Base-by-base conservation (phyloP, 306 rosid species). In the Cyclanthera cordifolia region DNA sequence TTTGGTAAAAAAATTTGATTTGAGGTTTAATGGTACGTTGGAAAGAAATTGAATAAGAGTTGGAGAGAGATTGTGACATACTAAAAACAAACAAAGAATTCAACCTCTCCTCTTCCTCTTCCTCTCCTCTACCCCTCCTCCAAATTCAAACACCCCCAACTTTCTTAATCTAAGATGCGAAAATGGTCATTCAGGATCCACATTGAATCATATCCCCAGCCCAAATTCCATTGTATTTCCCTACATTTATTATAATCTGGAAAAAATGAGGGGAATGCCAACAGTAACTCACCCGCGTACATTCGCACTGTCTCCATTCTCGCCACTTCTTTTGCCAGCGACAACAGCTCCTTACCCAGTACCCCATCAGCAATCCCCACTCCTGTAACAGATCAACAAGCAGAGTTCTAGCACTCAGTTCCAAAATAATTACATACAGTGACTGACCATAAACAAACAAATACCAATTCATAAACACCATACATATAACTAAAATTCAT, bases 241-340 rank as follows among this genome's bases (percentile, higher is more conserved):
- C 23, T 7, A 58, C 66, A 32, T 16, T 57, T 2, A 32, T n/a
- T 32, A 32, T 58, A 58, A 8, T 30, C 67, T 5, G 30, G 27
- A 3, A 2, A 61, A 20, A 61, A 61, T 19, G 21, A 0, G 23
- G 23, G 20, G 13, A 43, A 20, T 47, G 3, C 32, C 19, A 43
- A 45, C 30, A 64, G 32, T 6, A 54, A 67, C 79, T 61, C 67
- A 89, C 98, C 96, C 30, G 95, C 90, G 46, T 92, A 92, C 24
- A 81, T 74, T 74, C 95, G 95, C 76, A 92, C 91, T 0, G 88
- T 76, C 79, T 92, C 95, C 79, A 92, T 80, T 64, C 88, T 88
- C 13, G 95, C 91, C 78, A 92, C 93, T 78, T 92, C 96, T 78
- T 85, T 92, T 0, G 98, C 98, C 86, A 92, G 73, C 17, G 94